Evolutionary conservation across 2,329 filamentous ascomycete genomes (phyloP).

Genomic region (Trichoderma afroharzianum): DNA sequence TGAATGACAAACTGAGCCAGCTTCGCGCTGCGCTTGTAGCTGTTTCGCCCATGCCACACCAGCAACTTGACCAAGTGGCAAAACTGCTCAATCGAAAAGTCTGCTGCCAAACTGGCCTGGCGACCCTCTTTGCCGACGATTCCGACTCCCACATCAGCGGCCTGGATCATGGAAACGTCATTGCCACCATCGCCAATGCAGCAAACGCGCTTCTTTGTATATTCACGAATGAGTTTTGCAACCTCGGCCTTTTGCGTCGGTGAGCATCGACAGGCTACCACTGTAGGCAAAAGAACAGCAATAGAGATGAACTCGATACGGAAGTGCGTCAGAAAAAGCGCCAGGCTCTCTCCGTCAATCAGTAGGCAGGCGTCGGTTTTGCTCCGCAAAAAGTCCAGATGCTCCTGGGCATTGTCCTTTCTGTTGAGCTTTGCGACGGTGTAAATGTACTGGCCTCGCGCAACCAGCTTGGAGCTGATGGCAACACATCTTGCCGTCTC

Average conservation of each 20-base stretch:
- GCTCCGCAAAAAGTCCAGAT: slow-evolving; percentile 81
- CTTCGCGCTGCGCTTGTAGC: slow-evolving; percentile 93
- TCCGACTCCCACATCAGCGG: slow-evolving; percentile 93
- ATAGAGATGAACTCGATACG: slow-evolving; percentile 81
- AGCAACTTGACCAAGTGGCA: slow-evolving; percentile 91
- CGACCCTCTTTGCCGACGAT: slow-evolving; percentile 97
- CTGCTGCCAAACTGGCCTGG: slow-evolving; percentile 89
- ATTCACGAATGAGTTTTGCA: slow-evolving; percentile 81
- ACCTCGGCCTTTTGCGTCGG: slow-evolving; percentile 96
- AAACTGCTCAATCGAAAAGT: slow-evolving; percentile 96
- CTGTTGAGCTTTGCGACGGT: slow-evolving; percentile 82
- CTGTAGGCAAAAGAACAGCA: slow-evolving; percentile 82
- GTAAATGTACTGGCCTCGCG: slow-evolving; percentile 91
- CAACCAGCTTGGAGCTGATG: slow-evolving; percentile 89
- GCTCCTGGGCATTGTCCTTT: slow-evolving; percentile 80
- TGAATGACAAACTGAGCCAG: slow-evolving; percentile 98
- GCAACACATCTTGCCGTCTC: slow-evolving; percentile 96
- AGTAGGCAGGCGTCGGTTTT: slow-evolving; percentile 85
- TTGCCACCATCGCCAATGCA: slow-evolving; percentile 98
- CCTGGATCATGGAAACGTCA: slow-evolving; percentile 98
- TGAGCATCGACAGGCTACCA: slow-evolving; percentile 94
- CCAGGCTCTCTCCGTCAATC: slow-evolving; percentile 89
- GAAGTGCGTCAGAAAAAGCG: slow-evolving; percentile 78
- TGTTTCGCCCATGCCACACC: slow-evolving; percentile 98
- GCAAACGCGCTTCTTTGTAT: slow-evolving; percentile 92